Conservation (phyloP, 495 filamentous ascomycete genomes). For the Podospora tetraspora region DNA sequence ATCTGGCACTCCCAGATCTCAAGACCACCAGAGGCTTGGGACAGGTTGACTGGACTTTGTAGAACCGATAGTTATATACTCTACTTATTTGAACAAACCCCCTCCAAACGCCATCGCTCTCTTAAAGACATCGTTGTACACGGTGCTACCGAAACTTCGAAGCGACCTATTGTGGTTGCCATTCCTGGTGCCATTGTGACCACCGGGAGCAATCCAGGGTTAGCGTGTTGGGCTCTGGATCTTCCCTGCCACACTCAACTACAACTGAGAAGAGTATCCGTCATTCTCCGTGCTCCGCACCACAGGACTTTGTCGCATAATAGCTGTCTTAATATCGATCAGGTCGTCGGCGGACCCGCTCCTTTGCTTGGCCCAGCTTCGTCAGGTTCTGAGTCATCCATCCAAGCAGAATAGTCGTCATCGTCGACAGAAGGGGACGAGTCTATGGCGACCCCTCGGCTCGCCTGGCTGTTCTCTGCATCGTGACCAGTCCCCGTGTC, state of each 20-base stretch:
- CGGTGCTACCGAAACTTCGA: not conserved
- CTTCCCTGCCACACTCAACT: not conserved
- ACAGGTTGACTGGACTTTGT: not conserved
- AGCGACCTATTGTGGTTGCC: not conserved
- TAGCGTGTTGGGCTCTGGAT: not conserved
- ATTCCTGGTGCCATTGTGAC: not conserved
- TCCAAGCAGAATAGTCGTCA: slow-evolving; percentile 35
- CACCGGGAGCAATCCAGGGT: not conserved
- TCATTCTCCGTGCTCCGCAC: not conserved
- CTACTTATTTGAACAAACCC: not conserved
- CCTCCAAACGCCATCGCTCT: not conserved
- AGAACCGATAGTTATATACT: not conserved
- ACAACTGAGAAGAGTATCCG: not conserved
- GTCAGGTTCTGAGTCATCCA: slow-evolving; percentile 22
- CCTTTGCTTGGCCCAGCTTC: slow-evolving; percentile 2
- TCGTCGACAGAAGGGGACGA: slow-evolving; percentile 16
- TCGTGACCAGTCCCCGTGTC: not conserved
- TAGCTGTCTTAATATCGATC: not conserved
- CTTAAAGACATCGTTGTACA: not conserved
- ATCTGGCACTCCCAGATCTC: not conserved
- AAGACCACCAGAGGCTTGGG: not conserved
- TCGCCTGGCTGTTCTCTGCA: not conserved
- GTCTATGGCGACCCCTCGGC: not conserved
- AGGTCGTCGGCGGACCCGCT: not conserved
- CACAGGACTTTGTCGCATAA: not conserved